A percentile compares a stretch with the other conserved stretches of the same genome.
Evolutionary conservation across 2,329 filamentous ascomycete genomes (phyloP).

Genomic region (Microthyrium microscopicum): DNA sequence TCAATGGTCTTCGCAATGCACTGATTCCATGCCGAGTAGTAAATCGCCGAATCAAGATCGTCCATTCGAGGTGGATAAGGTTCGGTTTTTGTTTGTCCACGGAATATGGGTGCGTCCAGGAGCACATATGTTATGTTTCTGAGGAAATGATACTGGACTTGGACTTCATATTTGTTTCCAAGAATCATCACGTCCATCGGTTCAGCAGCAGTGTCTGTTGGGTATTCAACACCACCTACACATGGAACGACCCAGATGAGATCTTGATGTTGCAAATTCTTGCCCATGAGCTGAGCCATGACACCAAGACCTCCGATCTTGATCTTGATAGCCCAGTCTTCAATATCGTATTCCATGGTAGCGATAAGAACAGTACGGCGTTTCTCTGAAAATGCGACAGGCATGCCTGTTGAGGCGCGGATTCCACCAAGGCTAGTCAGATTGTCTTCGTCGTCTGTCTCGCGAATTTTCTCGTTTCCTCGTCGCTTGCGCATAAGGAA

Average conservation of each 20-base stretch:
- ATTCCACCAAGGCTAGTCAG: not conserved
- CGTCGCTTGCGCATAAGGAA: constrained; percentile 9
- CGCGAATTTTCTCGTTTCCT: constrained; percentile 6
- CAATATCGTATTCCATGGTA: constrained; percentile 57
- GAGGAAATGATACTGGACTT: constrained; percentile 45
- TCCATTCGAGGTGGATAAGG: constrained; percentile 55
- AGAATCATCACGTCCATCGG: constrained; percentile 47
- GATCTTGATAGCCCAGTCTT: constrained; percentile 54
- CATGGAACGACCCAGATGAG: constrained; percentile 38
- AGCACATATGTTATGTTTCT: constrained; percentile 54
- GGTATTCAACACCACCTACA: constrained; percentile 48
- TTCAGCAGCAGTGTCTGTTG: constrained; percentile 39
- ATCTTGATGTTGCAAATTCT: constrained; percentile 46
- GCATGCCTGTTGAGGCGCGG: not conserved
- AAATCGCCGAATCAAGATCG: constrained; percentile 49
- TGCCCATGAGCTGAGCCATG: constrained; percentile 54
- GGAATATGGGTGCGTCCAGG: constrained; percentile 49
- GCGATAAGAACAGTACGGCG: constrained; percentile 45
- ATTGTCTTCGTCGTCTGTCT: not conserved
- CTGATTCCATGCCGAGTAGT: constrained; percentile 55
- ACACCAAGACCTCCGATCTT: constrained; percentile 56
- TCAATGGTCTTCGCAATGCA: constrained; percentile 48
- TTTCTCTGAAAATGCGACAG: constrained; percentile 15
- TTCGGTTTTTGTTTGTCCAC: constrained; percentile 43
- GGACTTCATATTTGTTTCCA: constrained; percentile 41